Evolutionary conservation across 495 filamentous ascomycete species (phyloP), one percentile per base, ranked within the genome.

Genomic region (Pyrenula massariospora): DNA sequence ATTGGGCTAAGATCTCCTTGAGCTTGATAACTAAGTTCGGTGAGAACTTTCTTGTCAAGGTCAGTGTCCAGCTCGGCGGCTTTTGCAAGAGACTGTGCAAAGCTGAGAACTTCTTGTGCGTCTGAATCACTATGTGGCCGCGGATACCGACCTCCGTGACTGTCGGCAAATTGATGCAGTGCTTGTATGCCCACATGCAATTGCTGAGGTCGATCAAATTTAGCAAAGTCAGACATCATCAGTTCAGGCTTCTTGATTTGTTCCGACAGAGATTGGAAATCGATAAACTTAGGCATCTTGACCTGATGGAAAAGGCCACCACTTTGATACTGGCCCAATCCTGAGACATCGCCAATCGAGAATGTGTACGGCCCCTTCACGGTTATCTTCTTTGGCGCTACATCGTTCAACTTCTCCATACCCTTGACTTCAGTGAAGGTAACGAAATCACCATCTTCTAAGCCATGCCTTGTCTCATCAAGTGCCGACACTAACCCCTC

Each of bases 351-450:
- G 24, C 91, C 93, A 63, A 99, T 96, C 5, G 87, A 89, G 69
- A 99, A 99, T 10, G 93, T 94, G 66, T 96, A 97, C 2, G 94
- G 94, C 56, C 81, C 93, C 72, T 95, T 96, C 23, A 96, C 92
- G 5, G 86, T 91, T 48, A 99, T 73, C 72, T 96, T 94, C 56
- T 85, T 83, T 36, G 91, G 91, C 54, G 86, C 86, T 50, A 80
- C 79, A 63, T 81, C 78, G 66, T 97, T 98, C 54, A 97, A 70
- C 19, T 69, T 84, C 56, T 95, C 92, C 90, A 97, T 95, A 23
- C 93, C 93, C 70, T 89, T 81, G 50, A 99, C 70, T 70, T 97
- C 94, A 2, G 84, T 84, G 65, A 99, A 99, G 2, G 89, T 95
- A 54, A 99, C 91, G 66, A 83, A 93, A 63, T 99, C 94, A 3